Base-by-base conservation (phyloP, 805 yeast species). In the Citeromyces nyonsensis region DNA sequence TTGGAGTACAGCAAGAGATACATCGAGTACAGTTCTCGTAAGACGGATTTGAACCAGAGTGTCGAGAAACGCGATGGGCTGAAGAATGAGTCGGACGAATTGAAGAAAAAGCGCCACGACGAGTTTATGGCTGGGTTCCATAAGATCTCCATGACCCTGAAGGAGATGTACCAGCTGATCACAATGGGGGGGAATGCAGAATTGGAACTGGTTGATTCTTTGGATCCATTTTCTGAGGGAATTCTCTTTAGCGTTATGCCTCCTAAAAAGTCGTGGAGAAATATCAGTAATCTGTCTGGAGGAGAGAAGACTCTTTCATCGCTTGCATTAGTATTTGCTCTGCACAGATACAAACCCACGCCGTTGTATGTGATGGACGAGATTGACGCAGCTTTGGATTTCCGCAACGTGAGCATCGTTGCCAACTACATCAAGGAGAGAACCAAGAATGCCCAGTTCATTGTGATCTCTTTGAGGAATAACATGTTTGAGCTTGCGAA, bases 121-220 rank as follows among this genome's bases (percentile, higher is more conserved):
- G 96, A 91, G 51, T 91, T 91, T 47, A 85, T 85, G 94, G 72
- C 69, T 39, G 98, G 99, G 0, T 91, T 93, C 57, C 70, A 75
- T 41, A 65, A 73, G 13, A 91, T 91, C 20, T 84, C 96, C 1
- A 61, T 74, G 49, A 81, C 94, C 5, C 65, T 91, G 40, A 91
- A 88, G 51, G 95, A 84, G 45, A 86, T 91, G 97, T 91, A 91
- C 47, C 94, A 86, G 48, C 82, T 91, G 93, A 91, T 91, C 38
- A 91, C 98, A 1, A 85, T 88, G 93, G 98, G 98, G 18, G 99
- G 99, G 24, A 91, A 88, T 58, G 99, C 99, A 0, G 98, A 91
- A 51, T 63, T 91, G 25, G 99, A 91, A 51, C 64, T 88, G 29
- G 96, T 85, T 12, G 98, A 91, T 48, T 79, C 94, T 38, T 66